Evolutionary conservation across 2,329 filamentous ascomycete genomes (phyloP).

Genomic region (Diaporthe amygdali): DNA sequence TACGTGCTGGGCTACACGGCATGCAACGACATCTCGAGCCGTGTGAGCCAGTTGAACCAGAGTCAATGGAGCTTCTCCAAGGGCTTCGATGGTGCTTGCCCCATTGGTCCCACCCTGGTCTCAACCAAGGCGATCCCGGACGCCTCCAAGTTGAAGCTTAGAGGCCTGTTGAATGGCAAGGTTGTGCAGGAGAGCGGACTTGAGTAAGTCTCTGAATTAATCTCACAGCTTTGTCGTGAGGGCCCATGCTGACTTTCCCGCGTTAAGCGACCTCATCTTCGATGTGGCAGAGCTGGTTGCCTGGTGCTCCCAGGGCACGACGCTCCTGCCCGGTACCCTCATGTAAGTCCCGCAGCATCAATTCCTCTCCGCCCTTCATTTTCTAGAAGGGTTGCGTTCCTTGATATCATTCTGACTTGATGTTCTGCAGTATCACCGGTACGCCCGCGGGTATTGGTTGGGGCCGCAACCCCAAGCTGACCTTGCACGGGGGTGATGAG

Average conservation of each 20-base stretch:
- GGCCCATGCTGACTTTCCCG: neutral
- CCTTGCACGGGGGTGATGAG: constrained; percentile 44
- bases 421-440: constrained; percentile 39
- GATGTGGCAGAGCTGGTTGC: constrained; percentile 49
- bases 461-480: constrained; percentile 42
- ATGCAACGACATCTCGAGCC: constrained; percentile 66
- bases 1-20: constrained; percentile 65
- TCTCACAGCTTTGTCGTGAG: constrained; percentile 26
- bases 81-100: constrained; percentile 62
- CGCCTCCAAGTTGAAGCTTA: constrained; percentile 44
- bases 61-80: constrained; percentile 65
- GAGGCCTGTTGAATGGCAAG: constrained; percentile 54
- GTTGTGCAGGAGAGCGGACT: constrained; percentile 50
- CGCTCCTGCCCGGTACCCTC: constrained; percentile 44
- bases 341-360: constrained; percentile 31
- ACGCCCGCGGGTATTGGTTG: constrained; percentile 48
- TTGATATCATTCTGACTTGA: neutral
- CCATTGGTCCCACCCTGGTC: constrained; percentile 57
- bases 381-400: too few relatives aligned
- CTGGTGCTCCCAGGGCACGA: constrained; percentile 50
- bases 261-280: constrained; percentile 58
- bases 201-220: constrained; percentile 24
- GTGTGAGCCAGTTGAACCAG: constrained; percentile 59
- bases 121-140: constrained; percentile 47
- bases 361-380: too few relatives aligned